Conservation (phyloP, 129 eudicot species). For the Flaveria robusta region DNA sequence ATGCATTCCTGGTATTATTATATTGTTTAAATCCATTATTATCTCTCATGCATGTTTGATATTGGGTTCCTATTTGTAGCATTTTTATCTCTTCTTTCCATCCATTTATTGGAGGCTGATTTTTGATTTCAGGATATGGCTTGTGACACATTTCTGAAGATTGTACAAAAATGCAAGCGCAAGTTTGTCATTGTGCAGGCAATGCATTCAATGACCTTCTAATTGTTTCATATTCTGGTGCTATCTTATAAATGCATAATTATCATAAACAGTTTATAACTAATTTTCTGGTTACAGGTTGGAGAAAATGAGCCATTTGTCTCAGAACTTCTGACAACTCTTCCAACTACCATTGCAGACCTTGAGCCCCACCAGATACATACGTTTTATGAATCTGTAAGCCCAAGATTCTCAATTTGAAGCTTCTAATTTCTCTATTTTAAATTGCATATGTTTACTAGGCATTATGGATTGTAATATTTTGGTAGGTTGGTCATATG, state of each 20-base stretch:
- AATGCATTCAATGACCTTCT: neutral
- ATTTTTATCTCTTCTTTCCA: neutral
- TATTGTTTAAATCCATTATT: neutral
- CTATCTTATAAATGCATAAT: neutral
- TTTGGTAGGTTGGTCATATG: slow-evolving; percentile 88
- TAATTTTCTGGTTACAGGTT: slow-evolving; percentile 51
- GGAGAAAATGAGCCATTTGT: slow-evolving; percentile 98
- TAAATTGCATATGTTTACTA: neutral
- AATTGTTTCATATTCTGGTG: neutral
- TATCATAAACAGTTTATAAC: neutral
- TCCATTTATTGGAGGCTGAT: neutral
- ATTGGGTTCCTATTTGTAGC: neutral
- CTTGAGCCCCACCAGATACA: slow-evolving; percentile 97
- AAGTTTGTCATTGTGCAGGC: slow-evolving; percentile 94
- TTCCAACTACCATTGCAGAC: slow-evolving; percentile 84
- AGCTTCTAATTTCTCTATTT: neutral
- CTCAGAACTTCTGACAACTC: slow-evolving; percentile 89
- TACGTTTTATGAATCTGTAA: slow-evolving; percentile 92
- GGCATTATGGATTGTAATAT: neutral
- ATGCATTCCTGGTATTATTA: neutral
- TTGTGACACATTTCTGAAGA: slow-evolving; percentile 97
- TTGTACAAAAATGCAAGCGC: slow-evolving; percentile 98
- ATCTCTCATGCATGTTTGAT: neutral
- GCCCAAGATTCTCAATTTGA: slow-evolving; percentile 24
- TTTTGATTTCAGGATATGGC: slow-evolving; percentile 85